phyloP scores from a whole-genome alignment of 2,329 filamentous ascomycete genomes.

The Colletotrichum lentis region DNA sequence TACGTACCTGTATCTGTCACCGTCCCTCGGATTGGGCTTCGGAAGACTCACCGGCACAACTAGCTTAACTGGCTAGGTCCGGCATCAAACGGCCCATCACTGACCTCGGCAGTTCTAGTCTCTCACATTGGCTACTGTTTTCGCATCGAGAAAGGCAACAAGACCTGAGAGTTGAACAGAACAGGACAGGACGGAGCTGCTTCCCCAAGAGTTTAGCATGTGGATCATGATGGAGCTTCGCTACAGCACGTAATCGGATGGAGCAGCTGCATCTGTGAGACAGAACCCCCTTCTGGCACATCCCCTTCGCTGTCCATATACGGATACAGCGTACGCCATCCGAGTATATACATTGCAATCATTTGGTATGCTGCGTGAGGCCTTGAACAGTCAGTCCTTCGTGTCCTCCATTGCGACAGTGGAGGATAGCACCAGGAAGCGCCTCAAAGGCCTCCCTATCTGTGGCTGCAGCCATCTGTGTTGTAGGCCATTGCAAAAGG shows the following conservation, averaged over 20 bases:
- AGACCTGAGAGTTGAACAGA: neutral
- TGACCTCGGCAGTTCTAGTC: neutral
- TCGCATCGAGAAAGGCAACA: too few relatives aligned
- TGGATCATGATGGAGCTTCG: slow-evolving; percentile 1
- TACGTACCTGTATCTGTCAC: slow-evolving; percentile 6
- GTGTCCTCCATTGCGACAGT: neutral
- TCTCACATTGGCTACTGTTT: too few relatives aligned
- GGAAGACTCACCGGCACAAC: neutral
- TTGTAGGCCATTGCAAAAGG: neutral
- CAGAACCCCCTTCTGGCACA: neutral
- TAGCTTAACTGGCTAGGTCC: neutral
- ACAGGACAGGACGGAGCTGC: neutral
- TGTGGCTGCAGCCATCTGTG: neutral
- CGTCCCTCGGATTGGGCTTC: neutral
- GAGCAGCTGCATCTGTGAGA: neutral
- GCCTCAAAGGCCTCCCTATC: neutral
- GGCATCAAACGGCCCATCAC: neutral
- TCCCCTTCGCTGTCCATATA: neutral
- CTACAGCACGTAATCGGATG: slow-evolving; percentile 6
- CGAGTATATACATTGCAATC: neutral
- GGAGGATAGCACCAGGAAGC: neutral
- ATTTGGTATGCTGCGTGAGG: neutral
- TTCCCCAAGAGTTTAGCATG: neutral
- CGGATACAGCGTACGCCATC: neutral
- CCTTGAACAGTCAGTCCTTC: neutral